A percentile compares a stretch with the other conserved stretches of the same genome.
Conservation (phyloP, 78 protist species). For the Dictyostelium citrinum region DNA sequence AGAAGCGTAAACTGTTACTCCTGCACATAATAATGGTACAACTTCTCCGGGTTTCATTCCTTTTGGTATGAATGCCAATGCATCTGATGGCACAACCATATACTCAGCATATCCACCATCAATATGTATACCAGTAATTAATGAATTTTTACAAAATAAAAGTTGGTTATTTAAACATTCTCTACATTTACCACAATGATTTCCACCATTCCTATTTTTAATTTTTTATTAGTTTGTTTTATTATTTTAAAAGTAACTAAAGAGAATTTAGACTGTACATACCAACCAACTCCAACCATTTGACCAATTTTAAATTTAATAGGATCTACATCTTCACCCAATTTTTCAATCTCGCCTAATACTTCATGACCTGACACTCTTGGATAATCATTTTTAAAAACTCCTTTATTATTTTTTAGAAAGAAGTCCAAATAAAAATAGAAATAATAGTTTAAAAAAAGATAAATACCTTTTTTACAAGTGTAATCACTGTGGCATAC, state of each 20-base stretch:
- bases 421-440: not conserved
- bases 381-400: not conserved
- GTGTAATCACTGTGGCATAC: not conserved
- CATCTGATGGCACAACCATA: slow-evolving; percentile 6
- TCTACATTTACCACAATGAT: slow-evolving; percentile 21
- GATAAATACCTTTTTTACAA: not conserved
- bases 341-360: slow-evolving; percentile 32
- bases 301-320: slow-evolving; percentile 29
- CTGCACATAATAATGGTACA: slow-evolving; percentile 83
- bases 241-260: not conserved
- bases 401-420: not conserved
- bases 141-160: not conserved
- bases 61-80: slow-evolving; percentile 39
- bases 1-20: slow-evolving; percentile 73
- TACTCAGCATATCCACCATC: slow-evolving; percentile 79
- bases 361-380: slow-evolving; percentile 53
- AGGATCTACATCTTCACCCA: slow-evolving; percentile 63
- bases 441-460: no score
- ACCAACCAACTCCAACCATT: slow-evolving; percentile 73
- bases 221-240: no score
- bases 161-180: slow-evolving; percentile 22
- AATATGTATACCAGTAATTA: not conserved
- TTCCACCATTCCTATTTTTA: not conserved
- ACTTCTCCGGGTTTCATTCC: not conserved
- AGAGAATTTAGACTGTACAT: no score